Conservation (phyloP, 2,329 filamentous ascomycete species). For the Fusarium albidum region DNA sequence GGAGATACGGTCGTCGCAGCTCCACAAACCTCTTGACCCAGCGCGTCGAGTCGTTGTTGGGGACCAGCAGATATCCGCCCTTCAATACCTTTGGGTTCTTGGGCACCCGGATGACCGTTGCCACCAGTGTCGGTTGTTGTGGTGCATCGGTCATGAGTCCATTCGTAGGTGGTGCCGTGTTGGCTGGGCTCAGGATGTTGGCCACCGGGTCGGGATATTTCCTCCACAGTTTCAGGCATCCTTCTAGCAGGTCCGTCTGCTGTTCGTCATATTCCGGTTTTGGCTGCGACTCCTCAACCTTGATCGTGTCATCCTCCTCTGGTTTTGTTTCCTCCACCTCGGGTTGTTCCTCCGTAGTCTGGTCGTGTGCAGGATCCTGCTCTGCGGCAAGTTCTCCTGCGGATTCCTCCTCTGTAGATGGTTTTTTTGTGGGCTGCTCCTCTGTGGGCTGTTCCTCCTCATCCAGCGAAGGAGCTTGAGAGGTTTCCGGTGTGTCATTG, state of each 20-base stretch:
- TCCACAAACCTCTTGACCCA: conserved; percentile 97
- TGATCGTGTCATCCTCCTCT: conserved; percentile 29
- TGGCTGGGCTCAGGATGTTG: conserved; percentile 64
- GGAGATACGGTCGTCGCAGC: conserved; percentile 87
- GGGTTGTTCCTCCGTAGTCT: neutral
- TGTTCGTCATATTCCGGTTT: conserved; percentile 55
- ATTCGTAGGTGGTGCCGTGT: conserved; percentile 74
- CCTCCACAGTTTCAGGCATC: conserved; percentile 71
- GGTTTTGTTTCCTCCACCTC: conserved; percentile 32
- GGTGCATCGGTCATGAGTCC: conserved; percentile 61
- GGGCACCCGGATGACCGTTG: conserved; percentile 77
- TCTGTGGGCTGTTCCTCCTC: conserved; percentile 35
- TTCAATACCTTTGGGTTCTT: conserved; percentile 87
- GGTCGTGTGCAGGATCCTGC: neutral
- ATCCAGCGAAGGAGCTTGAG: conserved; percentile 51
- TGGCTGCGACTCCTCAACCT: conserved; percentile 38
- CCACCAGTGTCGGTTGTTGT: conserved; percentile 71
- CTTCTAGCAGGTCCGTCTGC: conserved; percentile 59
- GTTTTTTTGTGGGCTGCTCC: conserved; percentile 1
- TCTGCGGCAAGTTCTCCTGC: neutral
- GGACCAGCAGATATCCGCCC: conserved; percentile 86
- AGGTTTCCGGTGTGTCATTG: conserved; percentile 64
- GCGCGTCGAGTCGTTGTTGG: conserved; percentile 79
- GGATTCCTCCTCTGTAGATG: neutral
- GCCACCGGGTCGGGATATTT: conserved; percentile 64